These are phyloP conservation scores for Alternaria arbusti DNA, from an alignment of 2,329 filamentous ascomycete genomes.

Conservation along the genomic window DNA sequence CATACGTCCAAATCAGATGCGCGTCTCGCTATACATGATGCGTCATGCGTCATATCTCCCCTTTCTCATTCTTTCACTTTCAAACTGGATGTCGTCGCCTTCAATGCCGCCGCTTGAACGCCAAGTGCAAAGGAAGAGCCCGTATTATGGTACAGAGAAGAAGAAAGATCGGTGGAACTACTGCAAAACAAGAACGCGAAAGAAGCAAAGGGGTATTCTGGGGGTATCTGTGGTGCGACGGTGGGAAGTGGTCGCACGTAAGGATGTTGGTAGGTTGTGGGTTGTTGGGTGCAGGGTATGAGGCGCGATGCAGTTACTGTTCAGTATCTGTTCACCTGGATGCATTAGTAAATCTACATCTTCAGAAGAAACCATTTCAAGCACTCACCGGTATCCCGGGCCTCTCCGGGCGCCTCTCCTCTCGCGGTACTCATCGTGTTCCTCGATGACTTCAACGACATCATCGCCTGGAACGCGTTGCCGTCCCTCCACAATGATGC, in stretches of 20 bases:
- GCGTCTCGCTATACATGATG: background rate
- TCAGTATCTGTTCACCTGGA: slow-evolving; percentile 6
- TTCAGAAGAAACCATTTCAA: background rate
- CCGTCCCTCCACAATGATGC: slow-evolving; percentile 54
- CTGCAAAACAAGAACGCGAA: background rate
- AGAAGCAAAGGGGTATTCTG: background rate
- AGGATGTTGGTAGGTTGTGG: background rate
- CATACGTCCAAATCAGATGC: background rate
- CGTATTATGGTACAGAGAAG: slow-evolving; percentile 16
- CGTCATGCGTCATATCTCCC: background rate
- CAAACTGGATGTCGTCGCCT: background rate
- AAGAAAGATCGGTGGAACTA: background rate
- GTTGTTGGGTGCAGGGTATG: background rate
- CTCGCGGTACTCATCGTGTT: slow-evolving; percentile 54
- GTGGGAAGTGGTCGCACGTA: background rate
- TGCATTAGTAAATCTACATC: background rate
- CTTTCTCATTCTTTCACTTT: background rate
- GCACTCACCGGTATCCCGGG: slow-evolving; percentile 57
- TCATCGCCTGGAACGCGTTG: slow-evolving; percentile 57
- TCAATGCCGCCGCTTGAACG: slow-evolving; percentile 9
- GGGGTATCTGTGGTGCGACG: slow-evolving; percentile 7
- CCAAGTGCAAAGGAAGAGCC: slow-evolving; percentile 7
- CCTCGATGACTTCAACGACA: slow-evolving; percentile 66
- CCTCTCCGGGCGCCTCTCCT: slow-evolving; percentile 49
- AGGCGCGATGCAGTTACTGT: background rate